These are phyloP conservation scores for Cryptococcus jaspeensis DNA, from an alignment of 1,284 basidiomycete genomes.

Conservation along the genomic window DNA sequence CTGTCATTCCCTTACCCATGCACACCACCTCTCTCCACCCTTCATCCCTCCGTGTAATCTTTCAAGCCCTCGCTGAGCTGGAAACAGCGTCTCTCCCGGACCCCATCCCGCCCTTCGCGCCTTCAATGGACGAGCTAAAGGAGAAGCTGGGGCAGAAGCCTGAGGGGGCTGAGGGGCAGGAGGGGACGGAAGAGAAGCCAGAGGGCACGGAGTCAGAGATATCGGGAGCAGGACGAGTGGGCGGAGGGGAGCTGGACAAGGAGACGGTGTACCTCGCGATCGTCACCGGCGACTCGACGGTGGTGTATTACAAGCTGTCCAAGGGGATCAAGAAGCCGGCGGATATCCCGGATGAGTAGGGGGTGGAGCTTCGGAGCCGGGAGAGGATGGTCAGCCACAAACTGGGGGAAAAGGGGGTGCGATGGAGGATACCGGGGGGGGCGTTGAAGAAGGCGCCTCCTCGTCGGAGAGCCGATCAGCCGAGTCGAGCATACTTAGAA, in stretches of 20 bases:
- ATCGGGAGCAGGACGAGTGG: background rate
- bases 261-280: conserved; percentile 50
- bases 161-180: conserved; percentile 2
- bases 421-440: no score
- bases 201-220: conserved; percentile 1
- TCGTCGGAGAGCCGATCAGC: no score
- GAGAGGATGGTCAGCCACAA: background rate
- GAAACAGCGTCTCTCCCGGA: conserved; percentile 21
- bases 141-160: conserved; percentile 9
- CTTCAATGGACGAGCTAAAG: conserved; percentile 25
- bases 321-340: conserved; percentile 52
- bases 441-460: no score
- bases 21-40: conserved; percentile 46
- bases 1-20: conserved; percentile 46
- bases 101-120: conserved; percentile 29
- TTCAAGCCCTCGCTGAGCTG: conserved; percentile 25
- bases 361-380: background rate
- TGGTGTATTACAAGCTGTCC: conserved; percentile 52
- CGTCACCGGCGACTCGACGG: conserved; percentile 46
- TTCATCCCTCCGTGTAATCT: conserved; percentile 40
- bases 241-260: conserved; percentile 29
- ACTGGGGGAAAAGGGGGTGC: background rate
- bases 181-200: background rate
- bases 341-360: conserved; percentile 52
- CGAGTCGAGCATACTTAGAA: no score